These are phyloP conservation scores for Pseudocercospora eumusae DNA, from an alignment of 2,329 filamentous ascomycete species.

Conservation along the genomic window DNA sequence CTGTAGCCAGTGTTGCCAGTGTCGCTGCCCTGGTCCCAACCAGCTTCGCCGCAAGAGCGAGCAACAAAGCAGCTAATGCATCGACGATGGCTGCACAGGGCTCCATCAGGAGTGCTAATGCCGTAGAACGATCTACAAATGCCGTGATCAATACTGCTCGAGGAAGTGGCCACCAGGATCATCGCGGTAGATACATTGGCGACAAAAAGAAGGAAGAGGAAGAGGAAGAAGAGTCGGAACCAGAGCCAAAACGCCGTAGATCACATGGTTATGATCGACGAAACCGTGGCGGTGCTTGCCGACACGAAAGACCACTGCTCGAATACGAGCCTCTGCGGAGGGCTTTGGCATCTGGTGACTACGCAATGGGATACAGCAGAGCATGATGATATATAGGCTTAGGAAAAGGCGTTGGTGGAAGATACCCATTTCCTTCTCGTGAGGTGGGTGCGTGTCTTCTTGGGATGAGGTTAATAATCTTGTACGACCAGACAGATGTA, in stretches of 20 bases:
- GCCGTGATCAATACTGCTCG: slow-evolving; percentile 30
- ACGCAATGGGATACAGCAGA: slow-evolving; percentile 6
- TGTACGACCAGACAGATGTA: background rate
- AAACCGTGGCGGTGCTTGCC: slow-evolving; percentile 3
- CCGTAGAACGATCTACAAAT: slow-evolving; percentile 21
- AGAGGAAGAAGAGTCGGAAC: slow-evolving; percentile 2
- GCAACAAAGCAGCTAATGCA: slow-evolving; percentile 19
- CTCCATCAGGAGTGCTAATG: slow-evolving; percentile 19
- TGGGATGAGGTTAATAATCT: too few relatives aligned
- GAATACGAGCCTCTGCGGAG: slow-evolving; percentile 1
- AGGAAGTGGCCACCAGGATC: slow-evolving; percentile 28
- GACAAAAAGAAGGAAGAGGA: slow-evolving; percentile 12
- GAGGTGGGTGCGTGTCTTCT: background rate
- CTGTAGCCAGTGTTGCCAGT: slow-evolving; percentile 25
- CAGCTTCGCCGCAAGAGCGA: slow-evolving; percentile 20
- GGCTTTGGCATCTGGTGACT: slow-evolving; percentile 5
- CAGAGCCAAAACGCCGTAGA: slow-evolving; percentile 2
- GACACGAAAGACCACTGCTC: slow-evolving; percentile 1
- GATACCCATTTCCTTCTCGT: background rate
- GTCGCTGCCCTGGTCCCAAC: slow-evolving; percentile 24
- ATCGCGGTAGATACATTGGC: slow-evolving; percentile 27
- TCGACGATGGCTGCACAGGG: slow-evolving; percentile 21
- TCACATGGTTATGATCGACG: slow-evolving; percentile 2
- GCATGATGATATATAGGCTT: background rate
- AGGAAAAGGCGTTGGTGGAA: background rate